phyloP scores from a whole-genome alignment of 495 filamentous ascomycete genomes.

The Penicillium atrosanguineum region DNA sequence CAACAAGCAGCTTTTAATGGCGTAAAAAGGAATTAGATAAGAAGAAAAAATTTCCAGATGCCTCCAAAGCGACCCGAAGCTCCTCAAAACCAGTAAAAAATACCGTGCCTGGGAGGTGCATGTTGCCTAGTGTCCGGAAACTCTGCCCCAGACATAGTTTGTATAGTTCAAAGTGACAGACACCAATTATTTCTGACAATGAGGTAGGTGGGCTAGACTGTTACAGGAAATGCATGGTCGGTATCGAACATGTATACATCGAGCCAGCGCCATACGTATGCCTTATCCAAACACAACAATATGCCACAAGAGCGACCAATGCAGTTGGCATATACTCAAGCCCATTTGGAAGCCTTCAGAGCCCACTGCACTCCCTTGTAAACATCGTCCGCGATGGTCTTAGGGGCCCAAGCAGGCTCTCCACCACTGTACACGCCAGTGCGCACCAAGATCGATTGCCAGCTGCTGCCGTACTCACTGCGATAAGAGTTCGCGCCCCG shows the following conservation, averaged over 20 bases:
- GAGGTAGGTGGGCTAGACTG: neutral
- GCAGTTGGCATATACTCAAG: constrained; percentile 6
- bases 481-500: constrained; percentile 77
- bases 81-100: neutral
- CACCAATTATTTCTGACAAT: neutral
- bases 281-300: neutral
- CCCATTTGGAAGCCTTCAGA: constrained; percentile 49
- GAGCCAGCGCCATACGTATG: neutral
- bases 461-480: constrained; percentile 64
- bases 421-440: constrained; percentile 77
- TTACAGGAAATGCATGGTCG: neutral
- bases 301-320: neutral
- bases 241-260: constrained; percentile 1
- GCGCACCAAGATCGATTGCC: constrained; percentile 76
- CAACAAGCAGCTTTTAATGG: neutral
- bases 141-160: neutral
- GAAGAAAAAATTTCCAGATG: too few species aligned
- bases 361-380: constrained; percentile 64
- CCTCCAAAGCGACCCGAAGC: too few species aligned
- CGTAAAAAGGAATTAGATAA: too few species aligned
- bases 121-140: neutral
- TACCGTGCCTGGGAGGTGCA: neutral
- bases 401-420: constrained; percentile 53
- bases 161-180: neutral
- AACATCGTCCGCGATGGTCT: constrained; percentile 65